Evolutionary conservation across 495 filamentous ascomycete genomes (phyloP), one percentile per base, ranked within the genome.

Genomic region (Penicillium daleae): DNA sequence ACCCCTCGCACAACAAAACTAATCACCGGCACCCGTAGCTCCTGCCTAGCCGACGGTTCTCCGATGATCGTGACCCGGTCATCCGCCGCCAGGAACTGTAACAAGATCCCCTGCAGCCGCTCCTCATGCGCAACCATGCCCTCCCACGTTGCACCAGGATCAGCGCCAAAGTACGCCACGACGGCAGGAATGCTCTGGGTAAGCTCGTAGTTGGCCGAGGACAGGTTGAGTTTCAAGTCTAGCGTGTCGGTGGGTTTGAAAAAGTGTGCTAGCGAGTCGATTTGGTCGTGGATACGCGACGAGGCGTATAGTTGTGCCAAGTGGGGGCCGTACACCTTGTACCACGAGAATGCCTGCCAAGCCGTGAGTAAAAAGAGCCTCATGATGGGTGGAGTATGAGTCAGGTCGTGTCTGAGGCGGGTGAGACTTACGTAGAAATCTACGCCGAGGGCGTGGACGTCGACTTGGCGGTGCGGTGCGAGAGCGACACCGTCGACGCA

Each of bases 241-340:
- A 92, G 78, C 2, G 83, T 83, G 39, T 73, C 61, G 10, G 72
- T 74, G 7, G 82, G 72, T 31, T 91, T 90, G 76, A 92, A 92
- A 72, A 80, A 90, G 72, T 91, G 89, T 6, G 82, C 87, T 4
- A 91, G 74, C 0, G 83, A 80, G 22, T 64, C 66, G 58, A 90
- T 76, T 33, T 78, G 67, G 39, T 78, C 65, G 57, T 84, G 82
- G 4, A 85, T 67, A 24, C 67, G 72, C 13, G 67, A 66, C 6
- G 71, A 63, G 42, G 84, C 87, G 70, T 90, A 92, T 6, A 92
- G 80, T 62, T 86, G 78, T 1, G 89, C 79, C 19, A 91, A 76
- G 63, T 92, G 90, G 4, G 90, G 90, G 0, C 88, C 89, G 71
- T 87, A 92, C 24, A 90, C 87, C 72, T 92, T 91, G 74, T 91